Evolutionary conservation across 2,329 filamentous ascomycete species (phyloP), one percentile per base, ranked within the genome.

Genomic region (Zasmidium cellare): DNA sequence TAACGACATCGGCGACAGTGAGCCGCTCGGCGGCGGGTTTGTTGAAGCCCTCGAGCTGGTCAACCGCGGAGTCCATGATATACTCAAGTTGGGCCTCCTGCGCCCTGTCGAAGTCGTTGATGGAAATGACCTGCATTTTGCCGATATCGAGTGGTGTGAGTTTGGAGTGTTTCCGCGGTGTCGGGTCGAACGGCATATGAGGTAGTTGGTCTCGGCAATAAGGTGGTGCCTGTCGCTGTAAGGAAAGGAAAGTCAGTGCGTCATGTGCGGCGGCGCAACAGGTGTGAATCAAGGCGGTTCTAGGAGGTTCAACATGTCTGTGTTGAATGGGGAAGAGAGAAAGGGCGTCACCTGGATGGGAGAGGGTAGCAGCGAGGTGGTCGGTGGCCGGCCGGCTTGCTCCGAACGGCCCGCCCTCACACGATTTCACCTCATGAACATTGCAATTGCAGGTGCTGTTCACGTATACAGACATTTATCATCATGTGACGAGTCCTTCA

Each of bases 21-120:
- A 53, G 46, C 38, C 46, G 41, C 53, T 51, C 41, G 22, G 45
- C 45, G 53, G 46, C 47, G 18, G 56, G 52, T 28, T 54, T 50
- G 49, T 51, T 58, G 47, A 63, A 45, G 47, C 58, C 58, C 45
- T 60, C 62, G 51, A 61, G 56, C 41, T 63, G 60, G 46, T 63
- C 62, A 24, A 65, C 56, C 38, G 62, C 62, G 18, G 56, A 58
- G 18, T 58, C 53, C 38, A 65, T 47, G 44, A 58, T 38, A 11
- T 49, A 38, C 48, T 65, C 60, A 24, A 57, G 25, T 28, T 59
- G 38, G 9, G 44, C 24, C 14, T 56, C 47, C 44, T 54, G 51
- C n/a, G 55, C 51, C 2, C 52, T 53, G 46, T 61, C 60, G 44
- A 60, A 60, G 16, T 65, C 62, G 18, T 41, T 53, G 23, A 65